Evolutionary conservation across 163 green algal species (phyloP).

Genomic region (Scenedesmus sp.): DNA sequence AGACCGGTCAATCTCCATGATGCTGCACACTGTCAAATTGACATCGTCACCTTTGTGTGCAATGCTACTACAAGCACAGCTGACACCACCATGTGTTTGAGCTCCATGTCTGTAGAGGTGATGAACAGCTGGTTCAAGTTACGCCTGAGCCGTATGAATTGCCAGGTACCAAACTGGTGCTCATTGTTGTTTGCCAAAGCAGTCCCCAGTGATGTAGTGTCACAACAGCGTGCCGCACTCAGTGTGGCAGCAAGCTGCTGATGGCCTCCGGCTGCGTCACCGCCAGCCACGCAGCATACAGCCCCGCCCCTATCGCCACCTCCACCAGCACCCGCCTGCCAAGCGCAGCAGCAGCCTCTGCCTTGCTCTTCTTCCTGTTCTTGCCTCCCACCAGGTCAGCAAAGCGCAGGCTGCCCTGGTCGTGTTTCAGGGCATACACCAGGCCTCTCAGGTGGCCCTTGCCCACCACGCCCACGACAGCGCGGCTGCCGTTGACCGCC

Average conservation of each 20-base stretch:
- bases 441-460: constrained; percentile 86
- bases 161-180: too few species aligned
- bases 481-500: constrained; percentile 80
- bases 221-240: not conserved
- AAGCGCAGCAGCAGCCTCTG: not conserved
- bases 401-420: constrained; percentile 37
- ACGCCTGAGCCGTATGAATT: too few species aligned
- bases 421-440: constrained; percentile 71
- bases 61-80: too few species aligned
- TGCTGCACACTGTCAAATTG: too few species aligned
- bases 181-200: too few species aligned
- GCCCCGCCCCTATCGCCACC: constrained; percentile 3
- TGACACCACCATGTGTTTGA: too few species aligned
- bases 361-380: constrained; percentile 23
- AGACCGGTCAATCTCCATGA: too few species aligned
- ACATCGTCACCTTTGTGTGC: too few species aligned
- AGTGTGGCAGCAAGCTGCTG: not conserved
- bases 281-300: constrained; percentile 42
- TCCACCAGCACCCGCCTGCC: constrained; percentile 14
- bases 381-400: constrained; percentile 48
- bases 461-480: constrained; percentile 87
- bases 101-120: too few species aligned
- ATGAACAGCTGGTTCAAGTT: too few species aligned
- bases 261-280: not conserved
- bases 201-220: too few species aligned